Percentiles rank a stretch among this genome's conserved stretches.
Conservation (phyloP, 352 stramenopile species). For the Globisporangium uncinulatum region DNA sequence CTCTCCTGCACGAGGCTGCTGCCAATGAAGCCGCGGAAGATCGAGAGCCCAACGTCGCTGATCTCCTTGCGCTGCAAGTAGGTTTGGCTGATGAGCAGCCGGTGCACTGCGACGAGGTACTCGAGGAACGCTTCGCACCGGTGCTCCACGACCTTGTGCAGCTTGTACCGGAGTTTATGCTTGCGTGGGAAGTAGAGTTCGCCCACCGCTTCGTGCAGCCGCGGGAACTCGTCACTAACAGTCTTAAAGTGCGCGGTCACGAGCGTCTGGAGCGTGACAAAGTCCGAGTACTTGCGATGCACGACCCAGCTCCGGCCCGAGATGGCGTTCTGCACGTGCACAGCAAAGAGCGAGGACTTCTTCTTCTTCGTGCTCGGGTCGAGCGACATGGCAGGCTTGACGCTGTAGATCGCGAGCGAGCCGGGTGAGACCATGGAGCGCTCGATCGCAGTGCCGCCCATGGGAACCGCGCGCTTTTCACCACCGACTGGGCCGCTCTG, state of each 20-base stretch:
- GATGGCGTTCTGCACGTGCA: conserved; percentile 71
- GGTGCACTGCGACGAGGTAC: conserved; percentile 55
- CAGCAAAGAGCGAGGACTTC: conserved; percentile 49
- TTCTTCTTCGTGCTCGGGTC: conserved; percentile 22
- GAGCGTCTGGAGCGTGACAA: conserved; percentile 48
- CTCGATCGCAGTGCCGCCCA: conserved; percentile 59
- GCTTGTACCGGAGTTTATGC: conserved; percentile 51
- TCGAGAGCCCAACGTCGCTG: conserved; percentile 52
- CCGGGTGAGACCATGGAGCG: conserved; percentile 54
- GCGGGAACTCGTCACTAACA: conserved; percentile 46
- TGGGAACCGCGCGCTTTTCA: conserved; percentile 35
- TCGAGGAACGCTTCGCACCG: conserved; percentile 60
- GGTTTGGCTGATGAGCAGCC: conserved; percentile 54
- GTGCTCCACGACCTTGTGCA: conserved; percentile 50
- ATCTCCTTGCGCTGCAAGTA: conserved; percentile 54
- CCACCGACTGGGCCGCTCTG: conserved; percentile 16
- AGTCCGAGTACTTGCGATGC: conserved; percentile 61
- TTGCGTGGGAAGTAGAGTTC: conserved; percentile 72
- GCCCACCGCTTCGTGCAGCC: conserved; percentile 28
- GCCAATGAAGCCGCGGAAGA: conserved; percentile 63
- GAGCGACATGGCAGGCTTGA: conserved; percentile 36
- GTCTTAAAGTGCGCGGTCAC: conserved; percentile 48
- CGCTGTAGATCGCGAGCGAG: conserved; percentile 53
- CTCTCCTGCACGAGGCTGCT: conserved; percentile 48
- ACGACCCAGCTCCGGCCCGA: conserved; percentile 67